Evolutionary conservation across 106 monocot species (phyloP).

Genomic region (Iris macrosiphon): DNA sequence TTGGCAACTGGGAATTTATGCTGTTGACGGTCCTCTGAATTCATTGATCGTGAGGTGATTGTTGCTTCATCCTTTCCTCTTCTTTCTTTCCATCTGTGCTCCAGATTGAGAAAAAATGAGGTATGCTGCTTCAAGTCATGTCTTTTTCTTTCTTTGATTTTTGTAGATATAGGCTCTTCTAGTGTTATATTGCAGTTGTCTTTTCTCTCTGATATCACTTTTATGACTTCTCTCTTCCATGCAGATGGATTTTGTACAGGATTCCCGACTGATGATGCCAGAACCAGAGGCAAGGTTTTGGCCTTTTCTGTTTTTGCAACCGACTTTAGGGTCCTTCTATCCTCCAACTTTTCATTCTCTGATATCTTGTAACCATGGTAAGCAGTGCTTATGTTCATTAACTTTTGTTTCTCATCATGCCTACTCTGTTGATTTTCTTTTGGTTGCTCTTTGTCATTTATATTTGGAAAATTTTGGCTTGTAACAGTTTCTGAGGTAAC

Average conservation of each 20-base stretch:
- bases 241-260: constrained; percentile 8
- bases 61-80: constrained; percentile 10
- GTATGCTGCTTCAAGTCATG: constrained; percentile 8
- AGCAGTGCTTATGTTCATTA: constrained; percentile 1
- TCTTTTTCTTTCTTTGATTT: not conserved
- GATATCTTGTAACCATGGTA: constrained; percentile 5
- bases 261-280: not conserved
- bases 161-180: constrained; percentile 6
- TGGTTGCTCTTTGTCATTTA: constrained; percentile 1
- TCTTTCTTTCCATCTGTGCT: constrained; percentile 18
- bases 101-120: constrained; percentile 22
- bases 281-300: not conserved
- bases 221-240: constrained; percentile 11
- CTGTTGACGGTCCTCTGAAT: constrained; percentile 3
- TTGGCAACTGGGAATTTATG: constrained; percentile 4
- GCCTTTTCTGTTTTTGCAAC: constrained; percentile 10
- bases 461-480: constrained; percentile 3
- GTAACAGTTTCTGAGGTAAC: not conserved
- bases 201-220: not conserved
- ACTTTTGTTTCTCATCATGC: constrained; percentile 7
- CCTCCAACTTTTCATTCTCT: constrained; percentile 1
- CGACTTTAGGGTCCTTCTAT: constrained; percentile 2
- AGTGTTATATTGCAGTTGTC: not conserved
- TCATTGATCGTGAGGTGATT: not conserved
- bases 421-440: constrained; percentile 10